Conservation (phyloP, 176 grass and related monocot genomes). For the Puccinellia tenuiflora region DNA sequence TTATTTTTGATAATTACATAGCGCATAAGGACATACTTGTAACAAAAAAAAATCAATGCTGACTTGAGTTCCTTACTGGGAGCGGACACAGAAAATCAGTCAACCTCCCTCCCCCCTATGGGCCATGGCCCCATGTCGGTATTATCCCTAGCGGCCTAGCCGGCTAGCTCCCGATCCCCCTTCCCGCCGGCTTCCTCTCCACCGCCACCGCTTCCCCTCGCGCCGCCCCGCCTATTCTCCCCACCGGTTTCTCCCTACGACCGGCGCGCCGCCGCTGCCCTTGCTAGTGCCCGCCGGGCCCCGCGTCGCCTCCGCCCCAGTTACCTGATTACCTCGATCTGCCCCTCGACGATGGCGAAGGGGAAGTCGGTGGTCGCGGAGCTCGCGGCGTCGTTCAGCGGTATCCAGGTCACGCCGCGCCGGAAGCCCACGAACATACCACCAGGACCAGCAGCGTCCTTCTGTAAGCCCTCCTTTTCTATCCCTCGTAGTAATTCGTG, state of each 20-base stretch:
- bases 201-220: neutral
- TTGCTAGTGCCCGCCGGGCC: neutral
- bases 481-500: neutral
- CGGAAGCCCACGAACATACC: neutral
- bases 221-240: neutral
- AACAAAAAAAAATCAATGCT: too few species aligned
- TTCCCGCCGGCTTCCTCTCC: neutral
- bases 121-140: neutral
- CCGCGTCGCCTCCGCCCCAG: neutral
- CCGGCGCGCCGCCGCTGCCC: neutral
- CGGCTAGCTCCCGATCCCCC: neutral
- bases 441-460: neutral
- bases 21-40: too few species aligned
- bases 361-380: constrained; percentile 40
- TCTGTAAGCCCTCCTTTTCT: constrained; percentile 33
- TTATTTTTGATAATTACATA: too few species aligned
- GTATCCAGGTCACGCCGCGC: constrained; percentile 37
- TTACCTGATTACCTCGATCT: neutral
- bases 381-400: constrained; percentile 48
- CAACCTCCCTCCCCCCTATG: neutral
- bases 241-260: neutral
- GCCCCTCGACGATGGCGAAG: constrained; percentile 52
- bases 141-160: neutral
- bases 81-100: neutral
- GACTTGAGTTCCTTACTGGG: neutral